Evolutionary conservation across 805 yeast genomes (phyloP), one percentile per base, ranked within the genome.

Genomic region (Yamadazyma ubonensis): DNA sequence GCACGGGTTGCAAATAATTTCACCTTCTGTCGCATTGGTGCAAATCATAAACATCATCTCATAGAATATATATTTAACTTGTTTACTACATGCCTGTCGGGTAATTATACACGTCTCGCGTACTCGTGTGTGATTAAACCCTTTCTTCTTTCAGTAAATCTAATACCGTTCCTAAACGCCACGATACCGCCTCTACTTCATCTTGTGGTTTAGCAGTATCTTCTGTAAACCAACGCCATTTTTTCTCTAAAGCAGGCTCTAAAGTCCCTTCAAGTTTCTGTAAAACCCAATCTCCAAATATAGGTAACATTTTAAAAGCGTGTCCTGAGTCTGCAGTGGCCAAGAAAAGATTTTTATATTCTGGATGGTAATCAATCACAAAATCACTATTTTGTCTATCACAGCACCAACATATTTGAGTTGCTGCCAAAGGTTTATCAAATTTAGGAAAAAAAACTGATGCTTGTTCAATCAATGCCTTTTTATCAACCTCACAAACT

Each of bases 321-420:
- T 67, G 72, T 0, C 70, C 70, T 2, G 68, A 61, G 39, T 65
- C 71, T 16, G 70, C 72, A 27, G 65, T 57, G n/a, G 61, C 61
- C 5, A 63, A 58, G 20, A 58, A 54, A 9, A 65, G 48, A 18
- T 59, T 55, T 5, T 39, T 43, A 29, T 52, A 50, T 17, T 55
- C 39, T 0, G 71, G 72, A 38, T 56, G 55, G 29, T 52, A 57
- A 16, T 62, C 63, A 23, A 67, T 59, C 11, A 67, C 39, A 38
- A 56, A 63, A 30, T 66, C 65, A 29, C 59, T 57, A 35, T 61
- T 62, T 7, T 44, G 43, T 4, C 63, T 54, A 42, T 64, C 70
- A 4, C 64, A 56, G 40, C 63, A 60, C 70, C 70, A 67, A 37
- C 55, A 52, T 3, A 50, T 49, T 34, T 50, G 46, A 12, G 43